Percentiles rank a stretch among this genome's conserved stretches.
phyloP scores from a whole-genome alignment of 2,329 filamentous ascomycete species.

The Plenodomus tracheiphilus region DNA sequence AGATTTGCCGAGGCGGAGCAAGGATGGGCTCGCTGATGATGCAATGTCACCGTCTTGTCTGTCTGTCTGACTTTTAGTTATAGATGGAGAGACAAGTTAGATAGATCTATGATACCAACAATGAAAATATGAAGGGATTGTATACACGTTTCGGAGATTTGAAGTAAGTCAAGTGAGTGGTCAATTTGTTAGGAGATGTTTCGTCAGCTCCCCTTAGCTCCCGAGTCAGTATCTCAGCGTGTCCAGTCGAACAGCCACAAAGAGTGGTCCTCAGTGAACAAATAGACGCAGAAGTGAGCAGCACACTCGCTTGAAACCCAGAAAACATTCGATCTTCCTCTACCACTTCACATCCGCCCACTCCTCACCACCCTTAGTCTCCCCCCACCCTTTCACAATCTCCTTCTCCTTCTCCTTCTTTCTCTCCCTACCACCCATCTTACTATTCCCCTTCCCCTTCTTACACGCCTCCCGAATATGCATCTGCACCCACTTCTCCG shows the following conservation, averaged over 20 bases:
- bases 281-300: too few relatives aligned
- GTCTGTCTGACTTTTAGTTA: too few relatives aligned
- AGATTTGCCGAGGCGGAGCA: constrained; percentile 3
- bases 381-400: background rate
- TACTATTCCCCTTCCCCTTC: constrained; percentile 1
- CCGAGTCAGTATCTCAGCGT: too few relatives aligned
- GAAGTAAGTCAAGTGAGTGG: background rate
- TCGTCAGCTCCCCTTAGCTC: too few relatives aligned
- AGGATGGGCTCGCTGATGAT: constrained; percentile 7
- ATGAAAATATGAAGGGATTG: background rate
- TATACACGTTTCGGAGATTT: background rate
- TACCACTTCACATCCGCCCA: background rate
- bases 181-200: background rate
- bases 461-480: constrained; percentile 14
- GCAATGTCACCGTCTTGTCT: constrained; percentile 2
- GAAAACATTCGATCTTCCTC: background rate
- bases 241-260: too few relatives aligned
- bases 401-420: background rate
- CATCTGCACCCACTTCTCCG: constrained; percentile 25
- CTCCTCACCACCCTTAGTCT: background rate
- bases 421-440: background rate
- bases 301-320: background rate
- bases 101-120: constrained; percentile 5
- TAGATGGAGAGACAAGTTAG: background rate
- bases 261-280: too few relatives aligned